phyloP scores from a whole-genome alignment of 2,329 filamentous ascomycete species.

The Ceratocystis variospora region DNA sequence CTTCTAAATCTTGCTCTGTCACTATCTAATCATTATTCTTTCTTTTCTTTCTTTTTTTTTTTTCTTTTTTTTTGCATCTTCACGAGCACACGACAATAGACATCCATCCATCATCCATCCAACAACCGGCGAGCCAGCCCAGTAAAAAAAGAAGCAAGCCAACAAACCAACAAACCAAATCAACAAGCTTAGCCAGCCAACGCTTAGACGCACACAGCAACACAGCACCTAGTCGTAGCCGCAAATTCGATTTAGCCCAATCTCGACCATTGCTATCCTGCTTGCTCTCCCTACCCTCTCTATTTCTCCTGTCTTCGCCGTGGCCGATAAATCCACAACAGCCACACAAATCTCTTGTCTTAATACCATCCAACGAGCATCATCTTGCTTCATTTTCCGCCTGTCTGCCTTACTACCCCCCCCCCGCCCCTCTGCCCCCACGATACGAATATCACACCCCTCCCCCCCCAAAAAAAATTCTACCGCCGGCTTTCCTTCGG shows the following conservation, averaged over 20 bases:
- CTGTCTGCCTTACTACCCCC: too few species aligned
- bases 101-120: background rate
- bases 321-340: too few species aligned
- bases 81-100: background rate
- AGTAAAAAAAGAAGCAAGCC: background rate
- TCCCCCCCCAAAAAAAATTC: too few species aligned
- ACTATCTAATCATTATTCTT: background rate
- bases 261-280: background rate
- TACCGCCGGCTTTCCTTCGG: constrained; percentile 23
- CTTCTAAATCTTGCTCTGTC: background rate
- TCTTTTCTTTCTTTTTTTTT: background rate
- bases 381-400: background rate
- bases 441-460: too few species aligned
- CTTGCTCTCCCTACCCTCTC: background rate
- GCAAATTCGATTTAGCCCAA: background rate
- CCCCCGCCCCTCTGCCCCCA: too few species aligned
- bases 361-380: too few species aligned
- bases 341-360: too few species aligned
- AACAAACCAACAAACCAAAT: background rate
- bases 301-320: background rate
- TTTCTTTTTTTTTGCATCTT: constrained; percentile 5
- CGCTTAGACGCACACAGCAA: background rate
- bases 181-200: background rate
- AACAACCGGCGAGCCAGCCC: background rate
- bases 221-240: background rate